A percentile compares a stretch with the other conserved stretches of the same genome.
These are phyloP conservation scores for Citrullus mucosospermus DNA, from an alignment of 306 rosid genomes.

Conservation along the genomic window DNA sequence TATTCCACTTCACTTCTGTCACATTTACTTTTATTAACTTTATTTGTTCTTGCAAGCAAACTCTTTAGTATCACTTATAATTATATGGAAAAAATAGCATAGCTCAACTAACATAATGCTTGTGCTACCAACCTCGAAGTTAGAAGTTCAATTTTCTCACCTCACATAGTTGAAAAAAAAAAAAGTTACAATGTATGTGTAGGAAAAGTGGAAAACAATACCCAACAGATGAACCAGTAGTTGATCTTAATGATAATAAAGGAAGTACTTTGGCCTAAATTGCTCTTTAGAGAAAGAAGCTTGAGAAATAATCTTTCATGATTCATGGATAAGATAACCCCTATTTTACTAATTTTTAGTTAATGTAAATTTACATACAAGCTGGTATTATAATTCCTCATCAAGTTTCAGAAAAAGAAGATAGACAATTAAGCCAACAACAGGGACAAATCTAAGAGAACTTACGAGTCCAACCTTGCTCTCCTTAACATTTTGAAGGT, in stretches of 20 bases:
- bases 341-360: background rate
- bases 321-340: background rate
- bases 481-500: constrained; percentile 56
- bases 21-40: no score
- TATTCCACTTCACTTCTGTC: no score
- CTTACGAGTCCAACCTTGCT: constrained; percentile 36
- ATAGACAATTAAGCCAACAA: constrained; percentile 61
- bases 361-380: background rate
- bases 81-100: no score
- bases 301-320: background rate
- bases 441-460: constrained; percentile 64
- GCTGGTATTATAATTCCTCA: constrained; percentile 16
- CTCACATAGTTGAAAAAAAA: no score
- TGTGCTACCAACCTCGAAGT: no score
- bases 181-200: no score
- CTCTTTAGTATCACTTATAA: no score
- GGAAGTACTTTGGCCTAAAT: background rate
- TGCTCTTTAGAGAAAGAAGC: background rate
- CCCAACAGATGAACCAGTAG: background rate
- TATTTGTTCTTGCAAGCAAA: no score
- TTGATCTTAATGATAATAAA: background rate
- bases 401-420: constrained; percentile 55
- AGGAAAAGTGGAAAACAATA: background rate
- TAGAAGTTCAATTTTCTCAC: no score
- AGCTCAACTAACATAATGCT: no score